Evolutionary conservation across 75 land plant species (phyloP).

Genomic region (Cunninghamia lanceolata): DNA sequence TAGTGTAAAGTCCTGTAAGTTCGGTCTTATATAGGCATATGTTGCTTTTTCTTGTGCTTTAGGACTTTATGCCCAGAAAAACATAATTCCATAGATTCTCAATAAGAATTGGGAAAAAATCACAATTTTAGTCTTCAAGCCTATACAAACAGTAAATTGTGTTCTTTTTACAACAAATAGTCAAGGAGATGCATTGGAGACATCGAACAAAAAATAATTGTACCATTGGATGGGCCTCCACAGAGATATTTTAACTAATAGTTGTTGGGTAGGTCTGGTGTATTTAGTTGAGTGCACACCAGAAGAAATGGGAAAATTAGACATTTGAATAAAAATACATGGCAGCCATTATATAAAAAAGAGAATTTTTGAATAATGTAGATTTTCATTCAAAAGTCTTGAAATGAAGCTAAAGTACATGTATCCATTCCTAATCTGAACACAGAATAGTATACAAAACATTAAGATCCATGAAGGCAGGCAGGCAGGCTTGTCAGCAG

Average conservation of each 20-base stretch:
- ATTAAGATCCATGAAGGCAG: not conserved
- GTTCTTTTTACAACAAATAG: not conserved
- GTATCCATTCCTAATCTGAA: not conserved
- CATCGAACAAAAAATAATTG: not conserved
- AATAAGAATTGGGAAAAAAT: too few species aligned
- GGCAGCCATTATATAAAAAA: not conserved
- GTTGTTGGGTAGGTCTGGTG: not conserved
- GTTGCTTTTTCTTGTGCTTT: too few species aligned
- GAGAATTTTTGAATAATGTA: not conserved
- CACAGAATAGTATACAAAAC: slow-evolving; percentile 7
- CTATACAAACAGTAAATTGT: too few species aligned
- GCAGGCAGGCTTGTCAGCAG: not conserved
- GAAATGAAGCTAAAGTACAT: not conserved
- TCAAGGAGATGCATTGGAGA: not conserved
- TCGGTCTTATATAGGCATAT: too few species aligned
- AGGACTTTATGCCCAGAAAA: not conserved
- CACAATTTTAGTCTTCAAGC: too few species aligned
- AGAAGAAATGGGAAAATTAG: not conserved
- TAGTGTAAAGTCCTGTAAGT: too few species aligned
- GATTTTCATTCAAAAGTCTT: not conserved
- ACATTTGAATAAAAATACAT: not conserved
- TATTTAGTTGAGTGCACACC: not conserved
- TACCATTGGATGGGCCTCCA: not conserved
- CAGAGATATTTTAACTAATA: not conserved
- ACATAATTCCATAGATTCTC: not conserved